Percentiles rank a stretch among this genome's conserved stretches.
phyloP scores from a whole-genome alignment of 208 protist genomes.

The Polymyxa betae region DNA sequence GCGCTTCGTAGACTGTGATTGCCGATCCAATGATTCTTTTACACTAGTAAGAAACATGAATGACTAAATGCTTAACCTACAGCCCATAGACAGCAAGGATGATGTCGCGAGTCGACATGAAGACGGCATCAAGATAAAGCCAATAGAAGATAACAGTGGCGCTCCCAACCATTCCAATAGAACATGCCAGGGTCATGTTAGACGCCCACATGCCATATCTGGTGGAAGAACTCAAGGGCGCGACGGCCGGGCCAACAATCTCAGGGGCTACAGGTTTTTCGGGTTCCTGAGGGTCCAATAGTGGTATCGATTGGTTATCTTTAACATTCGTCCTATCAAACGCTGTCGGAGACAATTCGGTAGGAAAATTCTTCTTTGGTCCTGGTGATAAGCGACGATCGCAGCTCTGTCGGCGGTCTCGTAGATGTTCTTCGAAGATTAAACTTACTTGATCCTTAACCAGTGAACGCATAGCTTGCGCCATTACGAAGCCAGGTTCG shows the following conservation, averaged over 20 bases:
- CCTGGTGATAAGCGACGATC: too few relatives aligned
- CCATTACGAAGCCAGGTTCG: too few relatives aligned
- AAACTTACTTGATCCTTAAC: too few relatives aligned
- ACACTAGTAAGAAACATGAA: background rate
- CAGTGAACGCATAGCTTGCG: too few relatives aligned
- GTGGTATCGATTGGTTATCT: too few relatives aligned
- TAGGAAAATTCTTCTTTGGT: too few relatives aligned
- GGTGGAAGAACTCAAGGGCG: background rate
- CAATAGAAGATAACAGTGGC: conserved; percentile 27
- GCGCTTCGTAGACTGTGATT: conserved; percentile 24
- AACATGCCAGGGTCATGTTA: conserved; percentile 19
- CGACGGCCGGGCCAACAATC: background rate
- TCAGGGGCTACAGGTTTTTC: background rate
- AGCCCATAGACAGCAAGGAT: background rate
- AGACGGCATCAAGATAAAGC: background rate
- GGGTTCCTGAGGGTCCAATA: too few relatives aligned
- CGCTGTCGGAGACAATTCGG: too few relatives aligned
- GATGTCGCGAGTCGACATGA: background rate
- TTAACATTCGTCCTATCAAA: too few relatives aligned
- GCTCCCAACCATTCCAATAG: background rate
- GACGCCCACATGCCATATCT: conserved; percentile 14
- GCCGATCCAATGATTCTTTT: background rate
- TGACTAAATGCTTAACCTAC: background rate
- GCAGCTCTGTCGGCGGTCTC: too few relatives aligned
- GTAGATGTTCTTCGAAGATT: too few relatives aligned